Percentiles rank a stretch among this genome's conserved stretches.
Evolutionary conservation across 192 early-diverging fungal genomes (phyloP).

Genomic region (Podila epicladia): DNA sequence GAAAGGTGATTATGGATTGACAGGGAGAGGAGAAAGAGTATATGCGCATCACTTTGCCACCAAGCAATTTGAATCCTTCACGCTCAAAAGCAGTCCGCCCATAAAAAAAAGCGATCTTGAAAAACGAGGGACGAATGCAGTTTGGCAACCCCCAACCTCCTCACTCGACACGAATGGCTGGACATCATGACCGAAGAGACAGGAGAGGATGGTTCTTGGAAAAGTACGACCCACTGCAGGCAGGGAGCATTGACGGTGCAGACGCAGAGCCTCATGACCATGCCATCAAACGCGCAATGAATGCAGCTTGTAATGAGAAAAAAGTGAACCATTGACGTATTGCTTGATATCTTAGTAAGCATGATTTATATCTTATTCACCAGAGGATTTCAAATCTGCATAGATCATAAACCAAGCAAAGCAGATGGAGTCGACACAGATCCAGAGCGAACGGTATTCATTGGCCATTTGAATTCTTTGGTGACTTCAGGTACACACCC

Average conservation of each 20-base stretch:
- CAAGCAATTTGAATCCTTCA: too few relatives aligned
- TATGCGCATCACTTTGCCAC: too few relatives aligned
- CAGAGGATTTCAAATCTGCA: not conserved
- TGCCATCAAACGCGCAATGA: slow-evolving; percentile 38
- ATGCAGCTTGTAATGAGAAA: slow-evolving; percentile 20
- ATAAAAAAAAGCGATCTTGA: too few relatives aligned
- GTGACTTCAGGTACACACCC: slow-evolving; percentile 34
- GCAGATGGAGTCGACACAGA: slow-evolving; percentile 12
- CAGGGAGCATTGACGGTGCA: slow-evolving; percentile 42
- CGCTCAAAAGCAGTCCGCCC: too few relatives aligned
- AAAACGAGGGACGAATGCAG: too few relatives aligned
- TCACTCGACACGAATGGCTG: not conserved
- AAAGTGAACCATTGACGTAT: too few relatives aligned
- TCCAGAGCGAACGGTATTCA: slow-evolving; percentile 40
- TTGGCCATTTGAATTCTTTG: slow-evolving; percentile 26
- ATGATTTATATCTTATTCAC: not conserved
- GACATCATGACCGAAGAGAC: not conserved
- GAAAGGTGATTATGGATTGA: too few relatives aligned
- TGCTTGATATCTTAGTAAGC: not conserved
- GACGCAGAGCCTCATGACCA: slow-evolving; percentile 43
- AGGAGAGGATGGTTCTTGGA: slow-evolving; percentile 34
- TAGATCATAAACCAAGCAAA: slow-evolving; percentile 16
- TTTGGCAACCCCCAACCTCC: not conserved
- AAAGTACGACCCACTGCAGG: slow-evolving; percentile 32
- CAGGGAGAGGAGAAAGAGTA: too few relatives aligned